phyloP scores from a whole-genome alignment of 768 basidiomycete genomes.

The Boletus sp. region DNA sequence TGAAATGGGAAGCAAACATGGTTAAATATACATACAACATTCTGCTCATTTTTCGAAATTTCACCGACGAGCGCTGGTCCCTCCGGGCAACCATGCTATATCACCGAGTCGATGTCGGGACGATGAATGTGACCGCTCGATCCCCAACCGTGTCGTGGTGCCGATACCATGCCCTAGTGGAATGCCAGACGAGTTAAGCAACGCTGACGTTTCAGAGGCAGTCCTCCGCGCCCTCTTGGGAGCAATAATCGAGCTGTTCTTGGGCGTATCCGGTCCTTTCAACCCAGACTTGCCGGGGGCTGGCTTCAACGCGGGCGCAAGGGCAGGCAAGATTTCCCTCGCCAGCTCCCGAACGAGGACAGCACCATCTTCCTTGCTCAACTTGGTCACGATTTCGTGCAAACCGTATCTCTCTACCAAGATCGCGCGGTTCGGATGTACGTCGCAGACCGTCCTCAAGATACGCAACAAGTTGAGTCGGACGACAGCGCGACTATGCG shows the following conservation, averaged over 20 bases:
- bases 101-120: slow-evolving; percentile 58
- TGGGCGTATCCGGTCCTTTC: slow-evolving; percentile 37
- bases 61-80: slow-evolving; percentile 21
- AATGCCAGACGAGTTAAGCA: slow-evolving; percentile 21
- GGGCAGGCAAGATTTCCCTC: slow-evolving; percentile 75
- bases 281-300: slow-evolving; percentile 29
- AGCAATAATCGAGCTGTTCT: slow-evolving; percentile 43
- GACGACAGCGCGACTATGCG: slow-evolving; percentile 74
- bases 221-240: slow-evolving; percentile 65
- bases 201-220: slow-evolving; percentile 62
- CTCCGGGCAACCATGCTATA: slow-evolving; percentile 52
- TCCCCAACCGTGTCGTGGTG: slow-evolving; percentile 29
- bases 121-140: slow-evolving; percentile 36
- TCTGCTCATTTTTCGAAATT: neutral
- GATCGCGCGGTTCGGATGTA: slow-evolving; percentile 79
- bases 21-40: slow-evolving; percentile 7
- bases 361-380: slow-evolving; percentile 85
- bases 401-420: slow-evolving; percentile 82
- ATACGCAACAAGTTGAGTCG: slow-evolving; percentile 87
- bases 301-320: slow-evolving; percentile 69
- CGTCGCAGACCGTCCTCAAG: slow-evolving; percentile 81
- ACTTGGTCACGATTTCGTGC: slow-evolving; percentile 71
- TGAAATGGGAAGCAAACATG: slow-evolving; percentile 12
- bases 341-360: slow-evolving; percentile 89
- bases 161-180: slow-evolving; percentile 12